These are phyloP conservation scores for Plasmodium inui DNA, from an alignment of 169 alveolate species.

Conservation along the genomic window DNA sequence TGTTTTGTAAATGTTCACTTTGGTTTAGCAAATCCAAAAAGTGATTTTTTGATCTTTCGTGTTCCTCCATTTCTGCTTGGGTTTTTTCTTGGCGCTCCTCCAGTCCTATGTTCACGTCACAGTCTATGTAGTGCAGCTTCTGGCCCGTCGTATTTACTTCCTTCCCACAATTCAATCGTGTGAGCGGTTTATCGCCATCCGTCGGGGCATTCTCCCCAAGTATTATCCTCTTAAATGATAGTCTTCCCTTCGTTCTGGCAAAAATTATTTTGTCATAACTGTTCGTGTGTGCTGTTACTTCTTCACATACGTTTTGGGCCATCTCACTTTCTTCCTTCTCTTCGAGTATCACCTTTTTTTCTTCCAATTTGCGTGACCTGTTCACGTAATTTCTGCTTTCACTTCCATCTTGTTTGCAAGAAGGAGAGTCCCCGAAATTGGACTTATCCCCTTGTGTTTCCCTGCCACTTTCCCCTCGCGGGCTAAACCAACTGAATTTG, in stretches of 20 bases:
- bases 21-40: constrained; percentile 48
- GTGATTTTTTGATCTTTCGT: constrained; percentile 39
- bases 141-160: constrained; percentile 5
- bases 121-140: constrained; percentile 48
- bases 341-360: not conserved
- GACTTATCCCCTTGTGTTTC: not conserved
- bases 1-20: constrained; percentile 47
- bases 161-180: not conserved
- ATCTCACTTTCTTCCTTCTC: not conserved
- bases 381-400: not conserved
- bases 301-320: not conserved
- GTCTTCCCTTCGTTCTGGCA: constrained; percentile 20
- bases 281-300: not conserved
- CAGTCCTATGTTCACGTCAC: constrained; percentile 66
- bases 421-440: not conserved
- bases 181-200: not conserved
- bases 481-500: constrained; percentile 46
- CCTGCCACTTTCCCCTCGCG: not conserved
- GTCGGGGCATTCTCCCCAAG: not conserved
- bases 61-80: constrained; percentile 36
- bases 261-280: constrained; percentile 62
- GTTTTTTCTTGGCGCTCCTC: constrained; percentile 23
- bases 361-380: not conserved
- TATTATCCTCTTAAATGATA: constrained; percentile 55
- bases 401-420: not conserved